Conservation (phyloP, 225 moss, liverwort and hornwort genomes). For the Physcomitrium patens region DNA sequence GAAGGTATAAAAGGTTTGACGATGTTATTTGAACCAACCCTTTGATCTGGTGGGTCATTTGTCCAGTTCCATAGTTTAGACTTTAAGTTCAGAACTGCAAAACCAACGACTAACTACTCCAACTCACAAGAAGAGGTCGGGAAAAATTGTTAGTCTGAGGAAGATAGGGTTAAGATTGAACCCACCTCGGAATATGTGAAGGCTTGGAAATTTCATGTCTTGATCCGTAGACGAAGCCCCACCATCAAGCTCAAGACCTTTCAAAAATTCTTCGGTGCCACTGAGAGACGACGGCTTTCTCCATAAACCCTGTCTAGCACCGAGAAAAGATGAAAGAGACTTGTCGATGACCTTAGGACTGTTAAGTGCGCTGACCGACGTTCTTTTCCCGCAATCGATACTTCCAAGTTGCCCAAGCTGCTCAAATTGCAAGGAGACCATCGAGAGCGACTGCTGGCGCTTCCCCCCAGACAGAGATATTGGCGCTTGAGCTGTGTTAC, state of each 20-base stretch:
- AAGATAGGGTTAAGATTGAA: too few species aligned
- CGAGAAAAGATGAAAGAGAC: conserved; percentile 31
- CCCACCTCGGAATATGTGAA: too few species aligned
- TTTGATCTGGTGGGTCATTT: conserved; percentile 25
- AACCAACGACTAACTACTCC: too few species aligned
- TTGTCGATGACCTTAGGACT: conserved; percentile 26
- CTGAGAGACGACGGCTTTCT: conserved; percentile 13
- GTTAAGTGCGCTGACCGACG: conserved; percentile 29
- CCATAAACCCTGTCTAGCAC: conserved; percentile 3
- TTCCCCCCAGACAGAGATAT: conserved; percentile 11
- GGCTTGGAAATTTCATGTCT: too few species aligned
- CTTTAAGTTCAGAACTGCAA: too few species aligned
- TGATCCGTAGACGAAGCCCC: too few species aligned
- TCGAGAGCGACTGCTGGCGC: conserved; percentile 49
- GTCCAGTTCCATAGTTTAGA: too few species aligned
- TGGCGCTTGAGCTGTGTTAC: conserved; percentile 21
- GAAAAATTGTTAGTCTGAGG: too few species aligned
- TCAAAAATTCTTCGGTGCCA: conserved; percentile 22
- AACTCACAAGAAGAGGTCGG: too few species aligned
- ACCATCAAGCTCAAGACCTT: conserved; percentile 16
- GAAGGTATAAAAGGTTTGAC: too few species aligned
- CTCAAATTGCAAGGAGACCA: conserved; percentile 44
- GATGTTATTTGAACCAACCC: not conserved
- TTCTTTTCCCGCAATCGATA: conserved; percentile 19
- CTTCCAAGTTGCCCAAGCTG: conserved; percentile 29